These are phyloP conservation scores for Phoenix roebelenii DNA, from an alignment of 176 grass and related monocot species.

Conservation along the genomic window DNA sequence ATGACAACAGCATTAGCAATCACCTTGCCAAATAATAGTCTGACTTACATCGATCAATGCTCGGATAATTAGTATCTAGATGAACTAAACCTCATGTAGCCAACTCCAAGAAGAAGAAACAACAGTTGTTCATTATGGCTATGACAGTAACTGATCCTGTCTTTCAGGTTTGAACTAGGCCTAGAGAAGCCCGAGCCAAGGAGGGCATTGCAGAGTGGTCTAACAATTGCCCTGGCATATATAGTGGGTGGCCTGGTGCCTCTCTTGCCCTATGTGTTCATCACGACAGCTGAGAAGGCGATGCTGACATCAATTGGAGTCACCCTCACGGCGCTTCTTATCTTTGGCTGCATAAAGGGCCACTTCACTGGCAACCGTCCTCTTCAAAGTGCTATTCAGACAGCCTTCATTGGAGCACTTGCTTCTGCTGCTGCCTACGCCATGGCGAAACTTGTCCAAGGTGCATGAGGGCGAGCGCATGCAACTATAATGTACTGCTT, in stretches of 20 bases:
- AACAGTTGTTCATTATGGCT: too few relatives aligned
- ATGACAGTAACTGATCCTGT: not conserved
- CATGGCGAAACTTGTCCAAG: constrained; percentile 68
- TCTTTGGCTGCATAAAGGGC: constrained; percentile 83
- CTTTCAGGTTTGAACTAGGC: constrained; percentile 69
- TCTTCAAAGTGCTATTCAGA: constrained; percentile 61
- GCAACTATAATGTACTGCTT: too few relatives aligned
- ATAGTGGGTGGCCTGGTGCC: constrained; percentile 68
- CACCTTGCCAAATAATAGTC: too few relatives aligned
- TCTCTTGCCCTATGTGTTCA: constrained; percentile 68
- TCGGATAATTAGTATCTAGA: too few relatives aligned
- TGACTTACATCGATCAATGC: too few relatives aligned
- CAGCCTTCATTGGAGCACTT: constrained; percentile 59
- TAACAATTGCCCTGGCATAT: constrained; percentile 65
- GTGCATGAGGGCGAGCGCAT: constrained; percentile 8
- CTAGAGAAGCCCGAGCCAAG: constrained; percentile 76
- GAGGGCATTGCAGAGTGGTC: constrained; percentile 70
- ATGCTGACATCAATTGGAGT: constrained; percentile 63
- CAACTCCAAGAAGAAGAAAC: too few relatives aligned
- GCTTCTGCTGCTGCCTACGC: constrained; percentile 74
- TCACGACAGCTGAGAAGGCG: constrained; percentile 43
- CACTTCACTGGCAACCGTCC: constrained; percentile 64
- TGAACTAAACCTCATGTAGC: too few relatives aligned
- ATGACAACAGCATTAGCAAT: too few relatives aligned
- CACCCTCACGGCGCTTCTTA: constrained; percentile 48